phyloP scores from a whole-genome alignment of 1,284 basidiomycete species.

The Mycosarcoma mackinlayi region DNA sequence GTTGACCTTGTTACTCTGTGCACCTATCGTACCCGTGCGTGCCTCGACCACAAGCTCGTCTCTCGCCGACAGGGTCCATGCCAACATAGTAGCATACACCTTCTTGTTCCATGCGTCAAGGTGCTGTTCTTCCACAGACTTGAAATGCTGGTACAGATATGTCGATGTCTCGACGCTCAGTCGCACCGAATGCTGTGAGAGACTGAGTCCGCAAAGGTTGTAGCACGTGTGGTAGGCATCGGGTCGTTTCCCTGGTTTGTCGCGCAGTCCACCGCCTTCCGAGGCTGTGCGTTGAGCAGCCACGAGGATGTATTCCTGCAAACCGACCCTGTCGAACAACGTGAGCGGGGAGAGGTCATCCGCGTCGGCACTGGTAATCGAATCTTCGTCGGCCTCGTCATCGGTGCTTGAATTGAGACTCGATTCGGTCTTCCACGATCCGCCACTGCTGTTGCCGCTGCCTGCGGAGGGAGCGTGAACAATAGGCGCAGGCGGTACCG shows the following conservation, averaged over 20 bases:
- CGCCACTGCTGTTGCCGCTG: slow-evolving; percentile 14
- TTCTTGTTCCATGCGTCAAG: slow-evolving; percentile 38
- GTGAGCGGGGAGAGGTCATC: slow-evolving; percentile 37
- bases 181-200: slow-evolving; percentile 58
- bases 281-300: slow-evolving; percentile 79
- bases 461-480: slow-evolving; percentile 5
- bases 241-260: slow-evolving; percentile 89
- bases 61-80: slow-evolving; percentile 39
- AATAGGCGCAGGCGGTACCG: slow-evolving; percentile 14
- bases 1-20: slow-evolving; percentile 36
- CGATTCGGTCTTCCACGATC: slow-evolving; percentile 45
- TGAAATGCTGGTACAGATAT: slow-evolving; percentile 12
- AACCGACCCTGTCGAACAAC: slow-evolving; percentile 71
- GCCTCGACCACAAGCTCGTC: slow-evolving; percentile 37
- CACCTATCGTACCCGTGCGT: slow-evolving; percentile 4
- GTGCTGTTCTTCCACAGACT: background rate
- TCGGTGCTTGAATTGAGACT: slow-evolving; percentile 3
- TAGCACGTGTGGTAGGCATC: slow-evolving; percentile 68
- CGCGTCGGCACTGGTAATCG: slow-evolving; percentile 4
- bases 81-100: slow-evolving; percentile 46
- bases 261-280: slow-evolving; percentile 80
- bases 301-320: slow-evolving; percentile 88
- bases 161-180: slow-evolving; percentile 36
- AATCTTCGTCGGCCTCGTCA: slow-evolving; percentile 1
- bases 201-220: slow-evolving; percentile 63